Base-by-base conservation (phyloP, 108 stramenopile species). In the Cyclotella distinguenda region DNA sequence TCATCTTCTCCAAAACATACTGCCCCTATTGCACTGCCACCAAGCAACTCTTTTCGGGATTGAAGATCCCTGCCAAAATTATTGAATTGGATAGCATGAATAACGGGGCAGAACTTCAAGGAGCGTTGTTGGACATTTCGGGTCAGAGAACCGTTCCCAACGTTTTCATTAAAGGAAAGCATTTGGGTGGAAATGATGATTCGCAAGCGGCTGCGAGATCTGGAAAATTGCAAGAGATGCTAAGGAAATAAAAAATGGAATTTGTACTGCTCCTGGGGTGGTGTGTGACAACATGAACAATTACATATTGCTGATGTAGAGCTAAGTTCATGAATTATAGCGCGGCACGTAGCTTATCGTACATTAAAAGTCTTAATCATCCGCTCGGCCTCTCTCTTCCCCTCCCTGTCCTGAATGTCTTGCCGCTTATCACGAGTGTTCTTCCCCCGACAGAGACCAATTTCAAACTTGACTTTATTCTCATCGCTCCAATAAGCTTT, bases 401-500 rank as follows among this genome's bases (percentile, higher is more conserved):
- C 60, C 42, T 95, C 94, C 35, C 91, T 70, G 15, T 74, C 79
- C 68, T 92, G 85, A 44, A 95, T 92, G 46, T 77, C 84, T 26
- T 81, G 78, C 58, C 94, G 51, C 62, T 95, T 95, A 53, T 95
- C 94, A 33, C 89, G 66, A 13, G 86, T 65, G 64, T 91, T 90
- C 67, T 95, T 95, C 16, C 94, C 94, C 22, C 79, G 73, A 44
- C 83, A 86, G 9, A 95, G 76, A 8, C 78, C 94, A 43, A 95
- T 86, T 64, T 89, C 83, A 48, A 95, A 49, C 66, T 95, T 92
- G 48, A 95, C 62, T 51, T 70, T 77, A 53, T 88, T 88, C 46
- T 86, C 62, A 19, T 95, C 88, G 66, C 86, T 90, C 78, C 90
- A 95, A 71, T 90, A 95, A 4, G 89, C 86, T 70, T 85, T 87